Evolutionary conservation across 1,284 basidiomycete genomes (phyloP).

Genomic region (Athelia sp.): DNA sequence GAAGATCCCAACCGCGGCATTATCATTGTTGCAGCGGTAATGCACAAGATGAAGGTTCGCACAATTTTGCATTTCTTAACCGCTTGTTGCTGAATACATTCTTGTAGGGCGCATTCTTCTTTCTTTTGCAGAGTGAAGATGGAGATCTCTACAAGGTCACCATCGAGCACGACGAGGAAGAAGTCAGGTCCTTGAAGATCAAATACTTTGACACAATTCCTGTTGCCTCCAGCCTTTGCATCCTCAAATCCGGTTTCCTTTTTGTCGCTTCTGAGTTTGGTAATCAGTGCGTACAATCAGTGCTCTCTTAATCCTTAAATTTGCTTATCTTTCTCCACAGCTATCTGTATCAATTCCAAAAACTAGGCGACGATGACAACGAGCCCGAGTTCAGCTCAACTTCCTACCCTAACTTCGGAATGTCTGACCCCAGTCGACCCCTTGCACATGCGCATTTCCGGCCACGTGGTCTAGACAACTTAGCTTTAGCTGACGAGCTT

Average conservation of each 20-base stretch:
- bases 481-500: slow-evolving; percentile 83
- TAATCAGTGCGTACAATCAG: slow-evolving; percentile 70
- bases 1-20: slow-evolving; percentile 77
- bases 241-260: slow-evolving; percentile 94
- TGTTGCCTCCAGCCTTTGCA: slow-evolving; percentile 86
- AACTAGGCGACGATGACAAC: slow-evolving; percentile 91
- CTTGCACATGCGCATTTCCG: slow-evolving; percentile 82
- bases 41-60: slow-evolving; percentile 97
- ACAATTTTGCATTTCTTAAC: background rate
- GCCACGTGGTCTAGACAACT: slow-evolving; percentile 80
- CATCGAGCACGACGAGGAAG: slow-evolving; percentile 94
- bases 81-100: slow-evolving; percentile 6
- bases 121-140: slow-evolving; percentile 92
- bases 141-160: slow-evolving; percentile 96
- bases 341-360: slow-evolving; percentile 94
- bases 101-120: slow-evolving; percentile 90
- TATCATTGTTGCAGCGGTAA: slow-evolving; percentile 88
- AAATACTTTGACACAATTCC: slow-evolving; percentile 98
- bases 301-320: background rate
- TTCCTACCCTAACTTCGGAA: slow-evolving; percentile 77
- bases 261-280: slow-evolving; percentile 95
- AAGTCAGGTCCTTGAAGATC: slow-evolving; percentile 86
- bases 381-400: slow-evolving; percentile 88
- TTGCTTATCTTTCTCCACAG: slow-evolving; percentile 34
- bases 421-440: slow-evolving; percentile 61